A percentile compares a stretch with the other conserved stretches of the same genome.
These are phyloP conservation scores for Xylariaceae sp. DNA, from an alignment of 2,329 filamentous ascomycete genomes.

Conservation along the genomic window DNA sequence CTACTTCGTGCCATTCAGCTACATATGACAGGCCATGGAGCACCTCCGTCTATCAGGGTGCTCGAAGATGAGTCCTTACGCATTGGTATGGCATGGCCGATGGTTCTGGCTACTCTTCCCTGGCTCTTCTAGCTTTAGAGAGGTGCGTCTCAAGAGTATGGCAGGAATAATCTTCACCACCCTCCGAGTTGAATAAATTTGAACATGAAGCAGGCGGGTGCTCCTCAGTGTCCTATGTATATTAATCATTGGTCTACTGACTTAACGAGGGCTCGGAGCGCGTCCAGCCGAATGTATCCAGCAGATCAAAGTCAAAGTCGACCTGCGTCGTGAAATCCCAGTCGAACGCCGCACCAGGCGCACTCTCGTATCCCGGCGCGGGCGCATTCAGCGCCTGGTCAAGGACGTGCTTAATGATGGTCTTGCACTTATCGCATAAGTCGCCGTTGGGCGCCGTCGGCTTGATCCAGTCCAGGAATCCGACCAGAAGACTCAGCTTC, in stretches of 20 bases:
- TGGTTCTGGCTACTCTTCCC: background rate
- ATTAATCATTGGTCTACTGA: slow-evolving; percentile 31
- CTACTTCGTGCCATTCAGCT: background rate
- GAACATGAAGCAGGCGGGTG: background rate
- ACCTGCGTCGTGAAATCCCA: slow-evolving; percentile 45
- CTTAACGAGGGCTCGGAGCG: slow-evolving; percentile 34
- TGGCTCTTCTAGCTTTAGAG: background rate
- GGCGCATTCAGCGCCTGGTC: slow-evolving; percentile 55
- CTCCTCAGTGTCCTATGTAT: background rate
- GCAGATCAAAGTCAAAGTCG: slow-evolving; percentile 55
- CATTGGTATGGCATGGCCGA: background rate
- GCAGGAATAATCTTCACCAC: background rate
- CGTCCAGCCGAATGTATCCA: slow-evolving; percentile 59
- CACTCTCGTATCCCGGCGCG: slow-evolving; percentile 23
- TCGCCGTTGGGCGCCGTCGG: slow-evolving; percentile 56
- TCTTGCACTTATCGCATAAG: slow-evolving; percentile 54
- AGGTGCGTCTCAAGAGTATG: background rate
- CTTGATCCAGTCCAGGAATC: slow-evolving; percentile 58
- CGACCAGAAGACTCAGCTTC: slow-evolving; percentile 58
- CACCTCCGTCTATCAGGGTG: background rate
- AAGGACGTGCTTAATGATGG: slow-evolving; percentile 57
- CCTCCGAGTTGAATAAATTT: background rate
- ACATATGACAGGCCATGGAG: background rate
- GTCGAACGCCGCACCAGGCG: slow-evolving; percentile 36
- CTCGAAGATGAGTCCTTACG: background rate